These are phyloP conservation scores for Leccinum rimulosum DNA, from an alignment of 768 basidiomycete species.

Conservation along the genomic window DNA sequence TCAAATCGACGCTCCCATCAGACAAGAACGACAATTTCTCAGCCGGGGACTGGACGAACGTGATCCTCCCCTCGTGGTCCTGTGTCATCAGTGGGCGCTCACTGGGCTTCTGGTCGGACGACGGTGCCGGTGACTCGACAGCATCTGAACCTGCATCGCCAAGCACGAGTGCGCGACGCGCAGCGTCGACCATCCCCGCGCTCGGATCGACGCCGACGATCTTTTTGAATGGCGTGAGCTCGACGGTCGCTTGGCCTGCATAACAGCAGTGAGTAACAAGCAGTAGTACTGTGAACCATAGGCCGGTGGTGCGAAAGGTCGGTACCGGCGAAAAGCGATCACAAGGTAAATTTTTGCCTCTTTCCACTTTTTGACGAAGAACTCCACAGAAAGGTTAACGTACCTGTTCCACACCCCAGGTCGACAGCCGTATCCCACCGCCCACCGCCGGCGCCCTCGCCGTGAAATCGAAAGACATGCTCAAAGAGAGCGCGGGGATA, in stretches of 20 bases:
- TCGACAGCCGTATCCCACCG: slow-evolving; percentile 65
- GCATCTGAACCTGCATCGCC: slow-evolving; percentile 10
- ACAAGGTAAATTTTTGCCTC: neutral
- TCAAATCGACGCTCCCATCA: slow-evolving; percentile 34
- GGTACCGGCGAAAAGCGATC: neutral
- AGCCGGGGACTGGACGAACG: slow-evolving; percentile 42
- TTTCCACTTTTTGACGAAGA: neutral
- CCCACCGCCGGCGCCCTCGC: slow-evolving; percentile 1
- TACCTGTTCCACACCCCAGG: slow-evolving; percentile 84
- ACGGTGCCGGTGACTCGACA: neutral
- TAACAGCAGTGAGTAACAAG: neutral
- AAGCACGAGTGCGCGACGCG: slow-evolving; percentile 28
- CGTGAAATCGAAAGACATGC: slow-evolving; percentile 60
- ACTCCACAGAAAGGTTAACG: slow-evolving; percentile 6
- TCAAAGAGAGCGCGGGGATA: slow-evolving; percentile 69
- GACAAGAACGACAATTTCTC: slow-evolving; percentile 51
- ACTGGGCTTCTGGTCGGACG: neutral
- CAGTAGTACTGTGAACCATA: too few species aligned
- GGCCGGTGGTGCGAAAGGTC: neutral
- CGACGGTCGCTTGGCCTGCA: slow-evolving; percentile 68
- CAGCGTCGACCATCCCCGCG: slow-evolving; percentile 62
- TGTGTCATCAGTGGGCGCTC: neutral
- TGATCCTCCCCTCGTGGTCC: slow-evolving; percentile 19
- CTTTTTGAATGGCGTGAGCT: slow-evolving; percentile 53
- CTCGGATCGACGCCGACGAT: slow-evolving; percentile 75